Evolutionary conservation across 768 basidiomycete genomes (phyloP).

Genomic region (Tylopilus cervinicoccineus): DNA sequence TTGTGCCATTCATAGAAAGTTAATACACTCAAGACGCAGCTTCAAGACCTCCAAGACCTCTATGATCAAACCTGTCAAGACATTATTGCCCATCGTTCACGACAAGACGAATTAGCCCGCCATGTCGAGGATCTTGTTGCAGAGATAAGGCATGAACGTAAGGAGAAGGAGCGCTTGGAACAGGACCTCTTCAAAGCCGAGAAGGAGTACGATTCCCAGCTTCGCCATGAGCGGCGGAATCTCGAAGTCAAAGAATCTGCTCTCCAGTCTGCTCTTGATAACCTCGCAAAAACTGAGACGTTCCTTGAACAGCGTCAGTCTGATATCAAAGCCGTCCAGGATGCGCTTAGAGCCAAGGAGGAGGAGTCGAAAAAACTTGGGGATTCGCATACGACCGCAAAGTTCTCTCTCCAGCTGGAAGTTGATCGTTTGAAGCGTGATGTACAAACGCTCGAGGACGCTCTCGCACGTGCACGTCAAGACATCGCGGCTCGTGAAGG

Average conservation of each 20-base stretch:
- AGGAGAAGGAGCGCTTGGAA: constrained; percentile 51
- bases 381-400: constrained; percentile 77
- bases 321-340: constrained; percentile 73
- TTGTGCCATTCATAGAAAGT: constrained; percentile 54
- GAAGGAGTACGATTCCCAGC: constrained; percentile 57
- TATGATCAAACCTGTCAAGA: constrained; percentile 65
- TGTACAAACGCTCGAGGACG: constrained; percentile 73
- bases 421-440: constrained; percentile 84
- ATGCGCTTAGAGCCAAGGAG: constrained; percentile 66
- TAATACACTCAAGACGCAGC: constrained; percentile 53
- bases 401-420: constrained; percentile 87
- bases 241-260: constrained; percentile 70
- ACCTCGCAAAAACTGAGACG: constrained; percentile 58
- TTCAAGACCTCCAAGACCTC: constrained; percentile 59
- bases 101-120: constrained; percentile 73
- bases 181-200: constrained; percentile 54
- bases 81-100: constrained; percentile 59
- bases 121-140: constrained; percentile 70
- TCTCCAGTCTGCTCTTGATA: constrained; percentile 57
- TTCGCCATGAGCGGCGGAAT: constrained; percentile 56
- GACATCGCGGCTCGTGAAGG: constrained; percentile 68
- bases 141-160: constrained; percentile 57
- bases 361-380: constrained; percentile 75
- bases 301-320: constrained; percentile 68
- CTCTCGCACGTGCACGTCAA: constrained; percentile 63